Evolutionary conservation across 2,329 filamentous ascomycete genomes (phyloP).

Genomic region (Coleophoma cylindrospora): DNA sequence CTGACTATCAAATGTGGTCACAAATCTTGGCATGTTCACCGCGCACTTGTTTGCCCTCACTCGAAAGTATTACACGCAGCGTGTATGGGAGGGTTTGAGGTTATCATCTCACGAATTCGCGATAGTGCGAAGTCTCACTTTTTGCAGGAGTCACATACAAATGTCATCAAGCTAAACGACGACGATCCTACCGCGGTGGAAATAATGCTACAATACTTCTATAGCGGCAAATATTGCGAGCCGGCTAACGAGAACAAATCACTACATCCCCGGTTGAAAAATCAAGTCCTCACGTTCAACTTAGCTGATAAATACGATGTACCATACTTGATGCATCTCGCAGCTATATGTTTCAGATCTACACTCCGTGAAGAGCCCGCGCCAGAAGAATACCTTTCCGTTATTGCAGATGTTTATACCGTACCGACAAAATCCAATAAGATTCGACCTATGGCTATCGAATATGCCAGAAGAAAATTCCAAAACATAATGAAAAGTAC

Average conservation of each 20-base stretch:
- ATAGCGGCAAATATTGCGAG: slow-evolving; percentile 8
- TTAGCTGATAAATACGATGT: slow-evolving; percentile 12
- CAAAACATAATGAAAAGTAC: slow-evolving; percentile 4
- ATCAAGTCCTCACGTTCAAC: slow-evolving; percentile 7
- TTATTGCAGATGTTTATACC: slow-evolving; percentile 8
- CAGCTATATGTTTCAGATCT: slow-evolving; percentile 6
- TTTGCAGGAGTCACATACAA: slow-evolving; percentile 7
- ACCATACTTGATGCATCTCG: slow-evolving; percentile 9
- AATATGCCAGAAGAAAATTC: slow-evolving; percentile 5
- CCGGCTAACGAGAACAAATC: slow-evolving; percentile 4
- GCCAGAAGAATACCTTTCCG: slow-evolving; percentile 8
- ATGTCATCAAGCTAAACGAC: slow-evolving; percentile 8
- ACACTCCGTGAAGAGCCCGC: slow-evolving; percentile 1
- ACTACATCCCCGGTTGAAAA: slow-evolving; percentile 1
- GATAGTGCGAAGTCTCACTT: slow-evolving; percentile 4
- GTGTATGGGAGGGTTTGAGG: slow-evolving; percentile 8
- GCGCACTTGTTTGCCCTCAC: slow-evolving; percentile 8
- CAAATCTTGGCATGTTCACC: slow-evolving; percentile 13
- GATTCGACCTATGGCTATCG: slow-evolving; percentile 2
- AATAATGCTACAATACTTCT: slow-evolving; percentile 11
- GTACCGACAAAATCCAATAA: slow-evolving; percentile 7
- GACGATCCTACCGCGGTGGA: slow-evolving; percentile 10
- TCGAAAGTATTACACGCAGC: slow-evolving; percentile 5
- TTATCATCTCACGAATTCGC: slow-evolving; percentile 4
- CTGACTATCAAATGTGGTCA: slow-evolving; percentile 8